Conservation (phyloP, 148 eudicot genomes). For the Spergularia marina region DNA sequence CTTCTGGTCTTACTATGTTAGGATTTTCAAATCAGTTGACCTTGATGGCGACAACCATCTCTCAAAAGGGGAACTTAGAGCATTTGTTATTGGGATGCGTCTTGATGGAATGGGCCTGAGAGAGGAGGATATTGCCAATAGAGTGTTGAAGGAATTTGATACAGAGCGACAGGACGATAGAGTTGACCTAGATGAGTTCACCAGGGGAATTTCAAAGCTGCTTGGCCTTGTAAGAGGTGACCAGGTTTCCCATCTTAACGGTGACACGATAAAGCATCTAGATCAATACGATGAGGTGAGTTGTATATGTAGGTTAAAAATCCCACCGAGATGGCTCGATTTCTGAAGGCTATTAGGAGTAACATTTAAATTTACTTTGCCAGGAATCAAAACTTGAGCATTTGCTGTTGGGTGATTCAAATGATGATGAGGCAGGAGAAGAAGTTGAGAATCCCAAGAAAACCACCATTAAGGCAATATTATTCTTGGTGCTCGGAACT, state of each 20-base stretch:
- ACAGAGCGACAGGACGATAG: constrained; percentile 33
- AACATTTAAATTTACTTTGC: constrained; percentile 7
- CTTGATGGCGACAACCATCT: constrained; percentile 36
- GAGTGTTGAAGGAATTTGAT: constrained; percentile 70
- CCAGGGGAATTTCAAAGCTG: constrained; percentile 59
- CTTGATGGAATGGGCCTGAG: constrained; percentile 51
- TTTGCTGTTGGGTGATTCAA: constrained; percentile 52
- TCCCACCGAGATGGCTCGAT: neutral
- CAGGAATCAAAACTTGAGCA: constrained; percentile 71
- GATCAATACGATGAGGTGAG: constrained; percentile 48
- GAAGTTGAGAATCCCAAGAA: constrained; percentile 48
- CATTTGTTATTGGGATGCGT: constrained; percentile 64
- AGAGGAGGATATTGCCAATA: constrained; percentile 48
- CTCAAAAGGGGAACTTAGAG: constrained; percentile 58
- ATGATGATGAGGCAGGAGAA: constrained; percentile 48
- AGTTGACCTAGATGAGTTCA: constrained; percentile 50
- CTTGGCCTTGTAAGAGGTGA: constrained; percentile 39
- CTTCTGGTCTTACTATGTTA: constrained; percentile 26
- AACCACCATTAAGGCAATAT: constrained; percentile 53
- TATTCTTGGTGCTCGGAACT: constrained; percentile 61
- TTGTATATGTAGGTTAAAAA: neutral
- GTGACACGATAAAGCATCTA: constrained; percentile 39
- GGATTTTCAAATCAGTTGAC: constrained; percentile 65
- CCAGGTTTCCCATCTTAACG: constrained; percentile 13
- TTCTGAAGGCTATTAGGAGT: neutral